These are phyloP conservation scores for Alternaria sp. DNA, from an alignment of 2,329 filamentous ascomycete species.

Conservation along the genomic window DNA sequence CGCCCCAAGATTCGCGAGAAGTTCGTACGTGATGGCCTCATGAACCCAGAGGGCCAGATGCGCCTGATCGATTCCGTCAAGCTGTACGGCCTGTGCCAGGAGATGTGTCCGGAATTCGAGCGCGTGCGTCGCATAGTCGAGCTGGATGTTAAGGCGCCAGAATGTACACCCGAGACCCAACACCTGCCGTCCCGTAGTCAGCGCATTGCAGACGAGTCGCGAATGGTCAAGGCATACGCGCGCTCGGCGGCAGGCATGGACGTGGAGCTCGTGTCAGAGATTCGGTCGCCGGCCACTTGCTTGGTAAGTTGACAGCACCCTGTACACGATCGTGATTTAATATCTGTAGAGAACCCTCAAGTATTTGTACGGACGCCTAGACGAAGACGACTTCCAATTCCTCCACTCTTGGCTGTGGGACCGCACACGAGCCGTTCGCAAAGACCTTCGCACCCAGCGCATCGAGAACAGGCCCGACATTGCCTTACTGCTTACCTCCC, in stretches of 20 bases:
- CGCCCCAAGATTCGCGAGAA: slow-evolving; percentile 51
- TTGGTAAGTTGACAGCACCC: slow-evolving; percentile 39
- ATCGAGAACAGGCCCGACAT: slow-evolving; percentile 64
- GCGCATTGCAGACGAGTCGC: slow-evolving; percentile 58
- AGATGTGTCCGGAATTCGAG: slow-evolving; percentile 72
- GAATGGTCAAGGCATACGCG: slow-evolving; percentile 71
- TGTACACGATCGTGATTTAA: slow-evolving; percentile 28
- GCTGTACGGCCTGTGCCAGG: slow-evolving; percentile 66
- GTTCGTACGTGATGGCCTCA: slow-evolving; percentile 39
- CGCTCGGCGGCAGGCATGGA: slow-evolving; percentile 70
- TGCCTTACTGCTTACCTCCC: slow-evolving; percentile 65
- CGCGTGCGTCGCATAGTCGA: slow-evolving; percentile 68
- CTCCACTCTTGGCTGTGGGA: slow-evolving; percentile 73
- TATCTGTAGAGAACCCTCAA: slow-evolving; percentile 52
- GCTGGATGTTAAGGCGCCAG: slow-evolving; percentile 67
- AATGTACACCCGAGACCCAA: slow-evolving; percentile 58
- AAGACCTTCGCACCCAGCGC: slow-evolving; percentile 71
- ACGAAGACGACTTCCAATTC: slow-evolving; percentile 58
- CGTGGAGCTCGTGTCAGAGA: slow-evolving; percentile 69
- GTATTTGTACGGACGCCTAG: slow-evolving; percentile 57
- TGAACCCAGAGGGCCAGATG: slow-evolving; percentile 66
- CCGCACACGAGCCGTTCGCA: slow-evolving; percentile 69
- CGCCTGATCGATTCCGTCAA: slow-evolving; percentile 68
- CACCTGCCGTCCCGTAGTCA: slow-evolving; percentile 38
- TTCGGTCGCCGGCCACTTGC: slow-evolving; percentile 63